Percentiles rank a stretch among this genome's conserved stretches.
These are phyloP conservation scores for Gaertneriomyces sp. DNA, from an alignment of 192 early-diverging fungal genomes.

Conservation along the genomic window DNA sequence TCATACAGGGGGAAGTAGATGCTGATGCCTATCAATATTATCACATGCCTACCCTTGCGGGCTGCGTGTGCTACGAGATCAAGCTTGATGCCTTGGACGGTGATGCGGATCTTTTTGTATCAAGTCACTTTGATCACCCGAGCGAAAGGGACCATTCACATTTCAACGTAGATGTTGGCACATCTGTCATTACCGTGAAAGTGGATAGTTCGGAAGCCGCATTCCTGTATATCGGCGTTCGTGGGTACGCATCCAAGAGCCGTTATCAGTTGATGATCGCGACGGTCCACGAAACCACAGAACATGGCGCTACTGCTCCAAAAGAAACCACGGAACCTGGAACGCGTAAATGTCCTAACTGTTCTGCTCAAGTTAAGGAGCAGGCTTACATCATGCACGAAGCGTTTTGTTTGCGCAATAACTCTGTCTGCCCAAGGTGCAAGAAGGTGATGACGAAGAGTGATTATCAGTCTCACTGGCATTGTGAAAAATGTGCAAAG, in stretches of 20 bases:
- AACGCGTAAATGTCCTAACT: slow-evolving; percentile 64
- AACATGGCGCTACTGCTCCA: slow-evolving; percentile 1
- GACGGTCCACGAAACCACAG: background rate
- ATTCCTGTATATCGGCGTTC: slow-evolving; percentile 33
- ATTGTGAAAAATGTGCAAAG: slow-evolving; percentile 69
- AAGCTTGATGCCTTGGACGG: slow-evolving; percentile 7
- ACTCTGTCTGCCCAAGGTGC: slow-evolving; percentile 65
- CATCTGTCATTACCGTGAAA: slow-evolving; percentile 4
- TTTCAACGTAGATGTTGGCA: slow-evolving; percentile 28
- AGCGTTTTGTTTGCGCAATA: slow-evolving; percentile 79
- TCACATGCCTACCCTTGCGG: slow-evolving; percentile 7
- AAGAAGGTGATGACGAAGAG: slow-evolving; percentile 61
- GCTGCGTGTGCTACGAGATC: background rate
- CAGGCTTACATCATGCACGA: slow-evolving; percentile 64
- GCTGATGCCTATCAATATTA: slow-evolving; percentile 13
- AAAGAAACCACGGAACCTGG: background rate
- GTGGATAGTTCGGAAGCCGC: slow-evolving; percentile 1
- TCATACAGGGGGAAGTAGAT: background rate
- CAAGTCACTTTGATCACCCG: slow-evolving; percentile 27
- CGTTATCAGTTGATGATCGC: background rate
- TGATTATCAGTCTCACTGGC: slow-evolving; percentile 73
- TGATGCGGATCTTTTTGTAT: slow-evolving; percentile 40
- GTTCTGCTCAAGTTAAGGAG: slow-evolving; percentile 62
- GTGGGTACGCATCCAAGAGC: background rate
- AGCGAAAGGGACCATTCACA: slow-evolving; percentile 29